Percentiles rank a stretch among this genome's conserved stretches.
Evolutionary conservation across 306 rosid genomes (phyloP).

Genomic region (Nissolia schottii): DNA sequence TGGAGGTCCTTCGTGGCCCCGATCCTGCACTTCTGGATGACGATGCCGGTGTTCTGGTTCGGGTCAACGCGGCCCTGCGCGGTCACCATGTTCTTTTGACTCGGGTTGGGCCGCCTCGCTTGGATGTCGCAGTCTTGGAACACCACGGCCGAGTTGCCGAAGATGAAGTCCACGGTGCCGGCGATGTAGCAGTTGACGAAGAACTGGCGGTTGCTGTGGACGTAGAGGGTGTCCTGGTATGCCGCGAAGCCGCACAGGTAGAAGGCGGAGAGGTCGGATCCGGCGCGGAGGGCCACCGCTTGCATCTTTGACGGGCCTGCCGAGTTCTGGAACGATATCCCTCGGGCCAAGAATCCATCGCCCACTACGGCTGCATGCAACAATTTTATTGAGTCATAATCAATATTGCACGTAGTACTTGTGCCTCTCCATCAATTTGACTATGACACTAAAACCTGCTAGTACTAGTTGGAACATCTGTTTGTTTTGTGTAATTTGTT

Average conservation of each 20-base stretch:
- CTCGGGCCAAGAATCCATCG: slow-evolving; percentile 51
- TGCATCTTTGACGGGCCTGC: slow-evolving; percentile 80
- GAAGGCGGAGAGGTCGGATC: slow-evolving; percentile 64
- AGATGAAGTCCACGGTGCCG: slow-evolving; percentile 76
- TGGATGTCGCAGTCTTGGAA: slow-evolving; percentile 64
- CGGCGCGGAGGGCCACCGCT: slow-evolving; percentile 75
- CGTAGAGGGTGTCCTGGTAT: slow-evolving; percentile 78
- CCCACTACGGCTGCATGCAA: slow-evolving; percentile 72
- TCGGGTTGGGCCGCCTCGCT: slow-evolving; percentile 55
- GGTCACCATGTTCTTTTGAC: slow-evolving; percentile 72
- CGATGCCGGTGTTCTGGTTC: slow-evolving; percentile 77
- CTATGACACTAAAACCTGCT: too few relatives aligned
- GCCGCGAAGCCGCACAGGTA: slow-evolving; percentile 54
- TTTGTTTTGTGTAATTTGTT: too few relatives aligned
- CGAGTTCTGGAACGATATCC: slow-evolving; percentile 56
- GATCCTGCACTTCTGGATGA: slow-evolving; percentile 59
- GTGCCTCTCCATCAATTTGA: too few relatives aligned
- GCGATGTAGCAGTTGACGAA: slow-evolving; percentile 38
- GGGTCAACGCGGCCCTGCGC: slow-evolving; percentile 79
- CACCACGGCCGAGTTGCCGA: slow-evolving; percentile 69
- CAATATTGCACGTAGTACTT: too few relatives aligned
- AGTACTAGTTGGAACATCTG: too few relatives aligned
- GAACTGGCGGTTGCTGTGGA: slow-evolving; percentile 77
- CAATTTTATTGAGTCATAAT: too few relatives aligned
- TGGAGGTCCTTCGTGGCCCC: slow-evolving; percentile 55